These are phyloP conservation scores for Sclerotinia glacialis DNA, from an alignment of 2,329 filamentous ascomycete genomes.

Conservation along the genomic window DNA sequence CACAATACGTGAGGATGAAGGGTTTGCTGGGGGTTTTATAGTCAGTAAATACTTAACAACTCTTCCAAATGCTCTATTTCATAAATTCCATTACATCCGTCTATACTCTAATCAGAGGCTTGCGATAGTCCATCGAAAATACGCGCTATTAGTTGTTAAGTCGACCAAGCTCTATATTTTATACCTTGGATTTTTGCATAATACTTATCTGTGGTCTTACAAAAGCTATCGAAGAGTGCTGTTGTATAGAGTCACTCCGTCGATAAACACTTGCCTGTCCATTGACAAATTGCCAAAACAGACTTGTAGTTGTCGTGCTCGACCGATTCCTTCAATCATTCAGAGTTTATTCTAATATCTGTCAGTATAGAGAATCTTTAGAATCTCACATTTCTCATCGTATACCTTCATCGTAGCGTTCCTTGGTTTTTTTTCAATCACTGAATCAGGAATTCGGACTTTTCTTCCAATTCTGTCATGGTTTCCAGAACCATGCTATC, in stretches of 20 bases:
- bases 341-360: constrained; percentile 29
- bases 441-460: background rate
- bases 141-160: constrained; percentile 31
- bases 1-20: background rate
- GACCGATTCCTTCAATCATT: constrained; percentile 37
- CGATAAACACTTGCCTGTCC: constrained; percentile 15
- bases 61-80: constrained; percentile 20
- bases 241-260: background rate
- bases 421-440: background rate
- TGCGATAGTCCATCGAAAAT: constrained; percentile 36
- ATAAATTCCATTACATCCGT: constrained; percentile 34
- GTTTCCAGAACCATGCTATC: background rate
- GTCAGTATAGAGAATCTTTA: constrained; percentile 19
- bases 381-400: background rate
- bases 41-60: constrained; percentile 12
- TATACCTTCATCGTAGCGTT: background rate
- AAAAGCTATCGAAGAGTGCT: constrained; percentile 28
- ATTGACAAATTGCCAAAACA: constrained; percentile 28
- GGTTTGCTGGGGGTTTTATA: background rate
- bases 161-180: constrained; percentile 38
- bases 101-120: constrained; percentile 34
- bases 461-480: background rate
- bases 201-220: constrained; percentile 29
- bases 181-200: constrained; percentile 35
- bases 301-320: constrained; percentile 30